Base-by-base conservation (phyloP, 805 yeast species). In the Candida sakaeoensis region DNA sequence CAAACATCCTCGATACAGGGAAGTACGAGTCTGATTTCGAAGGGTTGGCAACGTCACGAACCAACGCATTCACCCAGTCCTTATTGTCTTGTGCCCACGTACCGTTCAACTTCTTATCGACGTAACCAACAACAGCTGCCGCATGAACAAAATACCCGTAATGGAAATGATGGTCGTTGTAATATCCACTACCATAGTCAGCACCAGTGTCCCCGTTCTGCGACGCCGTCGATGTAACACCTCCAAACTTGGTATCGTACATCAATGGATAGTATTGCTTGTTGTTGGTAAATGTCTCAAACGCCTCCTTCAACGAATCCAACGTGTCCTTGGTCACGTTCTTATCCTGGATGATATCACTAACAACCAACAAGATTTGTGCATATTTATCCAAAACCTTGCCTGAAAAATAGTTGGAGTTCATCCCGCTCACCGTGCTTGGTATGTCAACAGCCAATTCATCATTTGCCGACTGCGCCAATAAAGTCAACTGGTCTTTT, bases 131-230 rank as follows among this genome's bases (percentile, higher is more conserved):
- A 15, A 84, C 66, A 1, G 95, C 89, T 5, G 95, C 95, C 1
- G 95, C 85, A 55, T 85, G 90, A 35, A 86, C 72, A 49, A 79
- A 82, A 59, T 85, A 87, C 8, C 93, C 93, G 53, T 83, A 87
- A 57, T 87, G 95, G 74, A 85, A 87, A 55, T 86, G 93, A 52
- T 87, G 95, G 53, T 87, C 95, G 50, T 86, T 85, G 61, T 85
- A 86, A 57, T 76, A 83, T 17, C 85, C 75, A 56, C 82, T 74
- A 34, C 95, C 95, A 56, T 72, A 87, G 52, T 80, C 83, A 28
- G 69, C 70, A 25, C 65, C 63, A 19, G 67, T 49, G 42, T 72
- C 74, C 41, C 76, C 75, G 37, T 54, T 44, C 46, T 68, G 67
- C 16, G 71, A 58, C 8, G 73, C 74, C 27, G 74, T 61, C 1